Base-by-base conservation (phyloP, 2,329 filamentous ascomycete genomes). In the Colletotrichum navitas region DNA sequence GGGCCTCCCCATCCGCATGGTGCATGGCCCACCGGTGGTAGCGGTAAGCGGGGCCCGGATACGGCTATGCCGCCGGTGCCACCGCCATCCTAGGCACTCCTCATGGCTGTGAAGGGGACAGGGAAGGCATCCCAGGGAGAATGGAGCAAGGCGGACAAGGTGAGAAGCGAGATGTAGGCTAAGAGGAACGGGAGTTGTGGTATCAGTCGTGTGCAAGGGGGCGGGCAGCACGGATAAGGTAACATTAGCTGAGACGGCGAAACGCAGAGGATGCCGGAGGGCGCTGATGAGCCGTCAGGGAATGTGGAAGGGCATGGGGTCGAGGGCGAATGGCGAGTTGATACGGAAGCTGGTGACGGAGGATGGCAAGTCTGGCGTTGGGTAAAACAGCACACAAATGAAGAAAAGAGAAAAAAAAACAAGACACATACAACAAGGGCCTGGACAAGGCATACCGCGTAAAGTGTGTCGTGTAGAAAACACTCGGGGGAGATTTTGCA, bases 241-340 rank as follows among this genome's bases (percentile, higher is more conserved):
- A 14, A 39, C 24, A 39, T 39, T n/a, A 59, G 58, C 5, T 41
- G 63, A 36, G 24, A 43, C 12, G 63, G 64, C 8, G 45, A 68
- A 63, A n/a, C 76, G 34, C 61, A 67, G 45, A 71, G 60, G 71
- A 72, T 83, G 58, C 80, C 81, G 63, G 78, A 74, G 69, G 81
- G 83, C 74, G 77, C 86, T 51, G 80, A 83, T 67, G 78, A 76
- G 41, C 74, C 88, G 66, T 80, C 80, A 52, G 72, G 74, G 16
- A 78, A 79, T 58, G 74, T 86, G 34, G 80, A 83, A 63, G 67
- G 73, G 66, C 68, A 87, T 66, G 77, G 80, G 71, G 71, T 85
- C 7, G 82, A 85, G 76, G 76, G 85, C 83, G 2, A 85, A 88
- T 63, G 85, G 83, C 75, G 81, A 83, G 72, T 84, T 84, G 71